Evolutionary conservation across 2,329 filamentous ascomycete genomes (phyloP), one percentile per base, ranked within the genome.

Genomic region (Penicillium sp.): DNA sequence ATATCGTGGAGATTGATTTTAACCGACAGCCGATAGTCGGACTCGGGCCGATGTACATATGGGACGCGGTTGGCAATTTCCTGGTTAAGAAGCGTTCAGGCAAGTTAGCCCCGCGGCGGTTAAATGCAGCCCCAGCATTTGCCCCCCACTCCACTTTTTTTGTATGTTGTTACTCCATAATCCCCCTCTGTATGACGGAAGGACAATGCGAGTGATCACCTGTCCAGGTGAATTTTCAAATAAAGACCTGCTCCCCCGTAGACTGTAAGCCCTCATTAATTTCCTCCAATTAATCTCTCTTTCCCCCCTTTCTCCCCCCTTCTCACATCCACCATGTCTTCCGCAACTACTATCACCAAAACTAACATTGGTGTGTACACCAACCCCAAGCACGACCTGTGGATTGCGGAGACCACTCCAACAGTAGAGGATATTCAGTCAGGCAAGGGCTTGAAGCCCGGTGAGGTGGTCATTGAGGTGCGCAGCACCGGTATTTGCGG

Each of bases 401-500:
- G 93, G 91, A 86, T 97, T 60, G 89, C 84, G 55, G 87, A 91
- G 63, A 87, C 93, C 13, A 82, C 86, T 66, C 93, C 93, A 4
- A 88, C 85, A 45, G 78, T 91, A 26, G 90, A 96, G 73, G 87
- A 87, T 61, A 88, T 96, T 67, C 84, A 83, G 63, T 84, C 84
- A 31, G 89, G 86, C 47, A 78, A 87, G 53, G 83, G 82, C 50
- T 80, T 97, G 68, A 88, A 90, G 77, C 83, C 85, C 25, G 93
- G 93, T 51, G 90, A 97, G 78, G 92, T 97, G 49, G 92, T 91
- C 26, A 77, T 98, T 61, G 91, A 91, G 54, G 86, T 98, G 75
- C 91, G 93, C 78, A 96, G 91, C 78, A 97, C 93, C 8, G 95
- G 95, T 56, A 98, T 98, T 69, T 98, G 95, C 82, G 93, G 93